Base-by-base conservation (phyloP, 345 rosid genomes). In the Euclidium syriacum region DNA sequence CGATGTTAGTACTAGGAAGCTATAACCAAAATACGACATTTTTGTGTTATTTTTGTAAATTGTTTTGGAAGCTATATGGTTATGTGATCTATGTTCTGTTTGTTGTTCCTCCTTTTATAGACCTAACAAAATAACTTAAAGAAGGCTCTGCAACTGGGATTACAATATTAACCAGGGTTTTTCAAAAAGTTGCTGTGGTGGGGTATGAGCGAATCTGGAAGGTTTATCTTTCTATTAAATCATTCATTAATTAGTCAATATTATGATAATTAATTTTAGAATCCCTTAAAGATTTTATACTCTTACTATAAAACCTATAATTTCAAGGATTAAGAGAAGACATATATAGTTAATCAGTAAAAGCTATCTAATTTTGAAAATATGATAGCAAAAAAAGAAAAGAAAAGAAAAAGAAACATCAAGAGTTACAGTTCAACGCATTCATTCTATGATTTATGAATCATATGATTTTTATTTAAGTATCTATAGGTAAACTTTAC, bases 41-140 rank as follows among this genome's bases (percentile, higher is more conserved):
- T 34, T 61, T 12, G 5, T 30, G 27, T 15, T 19, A 14, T 11
- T 18, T 35, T 43, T 34, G n/a, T 42, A 25, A 25, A 29, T 3
- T 22, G 14, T 16, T 25, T 67, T 11, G 33, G 59, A 58, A 40
- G 5, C 52, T 58, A 5, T 49, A 22, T 58, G 43, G 38, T 49
- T 39, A 24, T 29, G 60, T 27, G 50, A n/a, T 20, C 40, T 63
- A 12, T 17, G 2, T 47, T 35, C 17, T 56, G 48, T 7, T 33
- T 25, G 11, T 44, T 35, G 49, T 18, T 34, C 33, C 42, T 47
- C 50, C 57, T 36, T 67, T 56, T 67, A 6, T 67, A 66, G 30
- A 57, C 71, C 56, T 46, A 18, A 7, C 1, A 26, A 25, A 48
- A 4, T 10, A 14, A 36, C 11, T 35, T 4, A 55, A 36, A 11